phyloP scores from a whole-genome alignment of 192 early-diverging fungal species.

The Entophlyctis luteolus region DNA sequence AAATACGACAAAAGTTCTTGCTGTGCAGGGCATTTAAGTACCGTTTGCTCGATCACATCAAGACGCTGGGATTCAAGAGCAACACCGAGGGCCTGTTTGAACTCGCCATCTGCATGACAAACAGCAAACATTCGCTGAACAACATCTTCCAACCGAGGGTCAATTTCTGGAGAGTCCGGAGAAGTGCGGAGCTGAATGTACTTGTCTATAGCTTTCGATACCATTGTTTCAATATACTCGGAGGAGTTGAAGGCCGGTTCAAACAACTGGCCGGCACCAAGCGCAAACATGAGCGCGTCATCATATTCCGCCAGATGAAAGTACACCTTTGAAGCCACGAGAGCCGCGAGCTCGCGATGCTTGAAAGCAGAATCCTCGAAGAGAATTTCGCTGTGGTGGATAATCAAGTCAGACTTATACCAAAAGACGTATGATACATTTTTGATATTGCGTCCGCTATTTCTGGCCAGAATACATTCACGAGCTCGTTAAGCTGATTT shows the following conservation, averaged over 20 bases:
- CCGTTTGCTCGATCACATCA: slow-evolving; percentile 83
- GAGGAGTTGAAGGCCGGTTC: slow-evolving; percentile 67
- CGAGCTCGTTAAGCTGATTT: slow-evolving; percentile 80
- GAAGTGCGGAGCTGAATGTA: slow-evolving; percentile 79
- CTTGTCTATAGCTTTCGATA: slow-evolving; percentile 89
- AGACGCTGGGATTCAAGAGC: slow-evolving; percentile 87
- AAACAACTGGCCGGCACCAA: slow-evolving; percentile 88
- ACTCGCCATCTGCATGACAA: slow-evolving; percentile 82
- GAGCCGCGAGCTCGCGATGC: slow-evolving; percentile 82
- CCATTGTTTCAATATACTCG: slow-evolving; percentile 91
- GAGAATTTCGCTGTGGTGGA: slow-evolving; percentile 74
- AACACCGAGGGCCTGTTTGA: slow-evolving; percentile 92
- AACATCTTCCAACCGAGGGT: slow-evolving; percentile 76
- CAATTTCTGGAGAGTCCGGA: slow-evolving; percentile 50
- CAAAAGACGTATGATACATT: slow-evolving; percentile 59
- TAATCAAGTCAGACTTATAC: slow-evolving; percentile 14
- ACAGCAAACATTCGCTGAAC: slow-evolving; percentile 94
- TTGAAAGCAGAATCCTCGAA: slow-evolving; percentile 87
- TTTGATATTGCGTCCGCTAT: slow-evolving; percentile 88
- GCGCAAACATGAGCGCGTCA: slow-evolving; percentile 91
- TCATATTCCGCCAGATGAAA: slow-evolving; percentile 95
- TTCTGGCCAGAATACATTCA: slow-evolving; percentile 97
- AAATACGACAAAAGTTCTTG: slow-evolving; percentile 75
- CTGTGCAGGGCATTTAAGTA: slow-evolving; percentile 61
- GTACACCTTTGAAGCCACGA: slow-evolving; percentile 98